These are phyloP conservation scores for Tolypocladium sp. DNA, from an alignment of 2,329 filamentous ascomycete species.

Conservation along the genomic window DNA sequence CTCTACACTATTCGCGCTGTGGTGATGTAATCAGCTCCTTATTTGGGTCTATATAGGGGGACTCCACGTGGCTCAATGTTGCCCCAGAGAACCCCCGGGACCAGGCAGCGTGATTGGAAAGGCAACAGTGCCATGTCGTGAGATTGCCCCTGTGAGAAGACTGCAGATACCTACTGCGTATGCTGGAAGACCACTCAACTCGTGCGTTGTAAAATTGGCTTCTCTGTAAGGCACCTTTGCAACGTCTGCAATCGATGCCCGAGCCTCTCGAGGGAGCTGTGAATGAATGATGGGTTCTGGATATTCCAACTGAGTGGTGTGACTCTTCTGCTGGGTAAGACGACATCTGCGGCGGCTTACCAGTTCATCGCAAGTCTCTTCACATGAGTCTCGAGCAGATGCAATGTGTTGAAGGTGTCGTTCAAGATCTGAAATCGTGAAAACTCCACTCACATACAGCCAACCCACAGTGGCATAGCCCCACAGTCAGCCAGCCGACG, in stretches of 20 bases:
- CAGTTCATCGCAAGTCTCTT: background rate
- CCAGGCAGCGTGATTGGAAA: background rate
- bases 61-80: fast-evolving
- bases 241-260: background rate
- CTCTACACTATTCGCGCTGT: slow-evolving; percentile 24
- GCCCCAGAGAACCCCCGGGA: background rate
- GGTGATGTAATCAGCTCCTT: slow-evolving; percentile 6
- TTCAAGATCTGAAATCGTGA: background rate
- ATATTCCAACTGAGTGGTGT: background rate
- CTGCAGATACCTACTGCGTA: no score
- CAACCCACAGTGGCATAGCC: background rate
- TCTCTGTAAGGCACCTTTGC: background rate
- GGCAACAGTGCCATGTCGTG: no score
- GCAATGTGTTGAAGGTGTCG: background rate
- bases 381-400: background rate
- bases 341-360: background rate
- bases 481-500: background rate
- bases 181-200: no score
- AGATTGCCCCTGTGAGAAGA: no score
- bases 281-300: no score
- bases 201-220: background rate
- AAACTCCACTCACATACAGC: background rate
- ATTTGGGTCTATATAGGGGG: background rate
- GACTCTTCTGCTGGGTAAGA: background rate
- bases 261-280: background rate